These are phyloP conservation scores for Monilinia aucupariae DNA, from an alignment of 2,329 filamentous ascomycete genomes.

Conservation along the genomic window DNA sequence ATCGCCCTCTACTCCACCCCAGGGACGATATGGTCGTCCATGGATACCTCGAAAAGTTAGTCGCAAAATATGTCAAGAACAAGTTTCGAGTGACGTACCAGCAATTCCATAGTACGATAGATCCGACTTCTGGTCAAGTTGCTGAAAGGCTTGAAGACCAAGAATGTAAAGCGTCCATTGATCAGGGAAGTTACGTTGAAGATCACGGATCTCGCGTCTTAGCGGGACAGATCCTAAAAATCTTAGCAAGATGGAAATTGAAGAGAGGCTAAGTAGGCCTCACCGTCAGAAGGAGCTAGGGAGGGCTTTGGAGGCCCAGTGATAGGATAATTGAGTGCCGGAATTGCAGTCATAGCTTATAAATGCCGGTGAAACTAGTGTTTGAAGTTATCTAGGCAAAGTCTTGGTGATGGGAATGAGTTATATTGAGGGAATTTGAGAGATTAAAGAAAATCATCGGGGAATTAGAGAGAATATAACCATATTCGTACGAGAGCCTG, in stretches of 20 bases:
- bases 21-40: constrained; percentile 60
- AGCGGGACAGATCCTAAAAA: constrained; percentile 32
- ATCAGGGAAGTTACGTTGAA: constrained; percentile 54
- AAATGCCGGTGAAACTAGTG: not conserved
- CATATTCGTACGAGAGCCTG: not conserved
- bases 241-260: constrained; percentile 2
- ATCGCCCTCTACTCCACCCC: constrained; percentile 48
- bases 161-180: constrained; percentile 74
- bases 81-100: constrained; percentile 42
- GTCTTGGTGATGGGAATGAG: not conserved
- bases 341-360: constrained; percentile 12
- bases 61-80: constrained; percentile 33
- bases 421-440: constrained; percentile 15
- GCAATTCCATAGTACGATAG: constrained; percentile 76
- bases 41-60: constrained; percentile 55
- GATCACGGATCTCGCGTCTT: constrained; percentile 62
- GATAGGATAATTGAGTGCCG: constrained; percentile 25
- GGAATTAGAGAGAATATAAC: not conserved
- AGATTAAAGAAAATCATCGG: not conserved
- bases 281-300: constrained; percentile 24
- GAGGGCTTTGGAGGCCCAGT: constrained; percentile 21
- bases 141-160: constrained; percentile 62
- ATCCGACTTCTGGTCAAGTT: constrained; percentile 58
- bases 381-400: not conserved
- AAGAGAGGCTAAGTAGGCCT: not conserved